phyloP scores from a whole-genome alignment of 805 yeast species.

The Saitoella complicata region DNA sequence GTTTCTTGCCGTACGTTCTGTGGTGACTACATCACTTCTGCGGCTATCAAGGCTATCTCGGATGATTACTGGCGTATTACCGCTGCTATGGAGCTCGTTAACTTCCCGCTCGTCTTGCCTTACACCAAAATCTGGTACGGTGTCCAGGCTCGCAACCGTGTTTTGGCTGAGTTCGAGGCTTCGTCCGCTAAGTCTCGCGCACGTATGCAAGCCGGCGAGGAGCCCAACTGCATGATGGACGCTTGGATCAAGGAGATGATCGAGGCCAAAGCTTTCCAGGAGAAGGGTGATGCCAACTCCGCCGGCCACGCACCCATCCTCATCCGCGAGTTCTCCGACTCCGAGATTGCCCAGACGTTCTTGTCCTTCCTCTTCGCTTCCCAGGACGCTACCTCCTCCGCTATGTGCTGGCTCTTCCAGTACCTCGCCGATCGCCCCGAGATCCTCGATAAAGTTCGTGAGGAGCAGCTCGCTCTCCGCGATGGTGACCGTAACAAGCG shows the following conservation, averaged over 20 bases:
- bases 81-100: constrained; percentile 91
- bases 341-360: constrained; percentile 88
- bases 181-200: constrained; percentile 83
- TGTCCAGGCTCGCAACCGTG: constrained; percentile 76
- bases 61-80: constrained; percentile 87
- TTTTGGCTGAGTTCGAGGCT: constrained; percentile 76
- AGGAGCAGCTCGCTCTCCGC: constrained; percentile 78
- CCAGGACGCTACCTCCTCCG: constrained; percentile 93
- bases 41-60: constrained; percentile 72
- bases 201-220: constrained; percentile 59
- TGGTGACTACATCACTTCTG: constrained; percentile 86
- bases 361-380: constrained; percentile 95
- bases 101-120: constrained; percentile 92
- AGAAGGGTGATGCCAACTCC: constrained; percentile 26
- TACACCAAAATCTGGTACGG: constrained; percentile 98
- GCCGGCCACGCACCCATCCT: constrained; percentile 37
- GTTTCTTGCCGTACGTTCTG: constrained; percentile 84
- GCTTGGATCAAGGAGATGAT: constrained; percentile 84
- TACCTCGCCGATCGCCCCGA: constrained; percentile 92
- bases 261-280: constrained; percentile 38
- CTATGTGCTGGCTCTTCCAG: constrained; percentile 97
- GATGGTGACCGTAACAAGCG: constrained; percentile 50
- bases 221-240: constrained; percentile 82
- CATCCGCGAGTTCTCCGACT: constrained; percentile 71
- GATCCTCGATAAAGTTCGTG: constrained; percentile 67